Conservation (phyloP, 2,329 filamentous ascomycete species). For the Xylariaceae sp. region DNA sequence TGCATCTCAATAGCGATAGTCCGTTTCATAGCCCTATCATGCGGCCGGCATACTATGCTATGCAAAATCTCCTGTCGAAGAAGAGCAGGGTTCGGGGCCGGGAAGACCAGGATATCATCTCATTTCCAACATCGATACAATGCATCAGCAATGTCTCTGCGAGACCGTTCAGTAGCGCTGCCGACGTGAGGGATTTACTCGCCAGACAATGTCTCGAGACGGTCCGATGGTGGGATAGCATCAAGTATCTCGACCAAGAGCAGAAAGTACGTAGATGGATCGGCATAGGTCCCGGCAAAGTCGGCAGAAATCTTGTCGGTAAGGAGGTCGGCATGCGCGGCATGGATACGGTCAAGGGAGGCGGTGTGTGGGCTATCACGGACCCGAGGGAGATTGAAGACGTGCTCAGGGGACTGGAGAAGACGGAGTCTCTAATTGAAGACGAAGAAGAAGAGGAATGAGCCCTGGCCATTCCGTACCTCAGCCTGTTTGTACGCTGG, state of each 20-base stretch:
- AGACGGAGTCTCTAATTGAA: conserved; percentile 52
- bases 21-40: conserved; percentile 92
- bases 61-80: conserved; percentile 61
- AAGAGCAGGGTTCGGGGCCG: conserved; percentile 50
- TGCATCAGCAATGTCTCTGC: conserved; percentile 86
- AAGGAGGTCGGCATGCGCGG: conserved; percentile 89
- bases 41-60: conserved; percentile 72
- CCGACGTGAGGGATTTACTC: conserved; percentile 72
- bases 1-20: conserved; percentile 78
- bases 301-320: conserved; percentile 86
- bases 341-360: conserved; percentile 73
- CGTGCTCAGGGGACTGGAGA: conserved; percentile 58
- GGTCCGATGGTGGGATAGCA: conserved; percentile 90
- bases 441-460: conserved; percentile 45
- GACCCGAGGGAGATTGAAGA: conserved; percentile 72
- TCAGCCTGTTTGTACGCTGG: background rate
- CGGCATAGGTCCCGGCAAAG: conserved; percentile 88
- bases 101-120: conserved; percentile 59
- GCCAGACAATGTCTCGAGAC: conserved; percentile 84
- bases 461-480: background rate
- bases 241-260: conserved; percentile 81
- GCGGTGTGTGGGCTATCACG: conserved; percentile 87
- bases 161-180: conserved; percentile 66
- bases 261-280: conserved; percentile 79
- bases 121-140: conserved; percentile 68